These are phyloP conservation scores for Pseudogymnoascus verrucosus DNA, from an alignment of 2,329 filamentous ascomycete species.

Conservation along the genomic window DNA sequence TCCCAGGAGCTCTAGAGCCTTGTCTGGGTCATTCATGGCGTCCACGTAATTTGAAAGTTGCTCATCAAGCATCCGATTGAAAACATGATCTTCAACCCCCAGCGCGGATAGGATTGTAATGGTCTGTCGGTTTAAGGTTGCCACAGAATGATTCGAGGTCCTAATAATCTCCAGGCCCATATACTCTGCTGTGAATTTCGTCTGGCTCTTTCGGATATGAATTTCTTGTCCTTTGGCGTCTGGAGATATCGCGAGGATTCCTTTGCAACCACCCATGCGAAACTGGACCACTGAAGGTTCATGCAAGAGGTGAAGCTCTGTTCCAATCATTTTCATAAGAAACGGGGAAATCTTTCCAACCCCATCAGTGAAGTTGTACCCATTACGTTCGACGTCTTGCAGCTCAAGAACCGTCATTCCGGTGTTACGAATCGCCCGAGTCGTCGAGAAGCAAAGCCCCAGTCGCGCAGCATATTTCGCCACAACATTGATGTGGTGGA, in stretches of 20 bases:
- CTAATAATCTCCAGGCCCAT: slow-evolving; percentile 78
- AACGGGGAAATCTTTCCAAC: slow-evolving; percentile 85
- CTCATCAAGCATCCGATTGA: slow-evolving; percentile 56
- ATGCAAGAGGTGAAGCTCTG: slow-evolving; percentile 56
- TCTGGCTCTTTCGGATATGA: slow-evolving; percentile 73
- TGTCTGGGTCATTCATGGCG: slow-evolving; percentile 57
- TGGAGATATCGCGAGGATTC: slow-evolving; percentile 70
- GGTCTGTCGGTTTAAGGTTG: slow-evolving; percentile 81
- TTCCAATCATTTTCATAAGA: slow-evolving; percentile 64
- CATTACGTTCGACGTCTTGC: slow-evolving; percentile 61
- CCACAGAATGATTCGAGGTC: slow-evolving; percentile 65
- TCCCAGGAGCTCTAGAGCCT: slow-evolving; percentile 60
- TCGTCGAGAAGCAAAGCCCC: slow-evolving; percentile 95
- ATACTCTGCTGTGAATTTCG: slow-evolving; percentile 70
- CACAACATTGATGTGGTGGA: slow-evolving; percentile 71
- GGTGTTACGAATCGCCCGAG: slow-evolving; percentile 61
- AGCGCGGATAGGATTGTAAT: slow-evolving; percentile 78
- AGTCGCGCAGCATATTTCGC: slow-evolving; percentile 84
- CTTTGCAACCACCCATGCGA: slow-evolving; percentile 86
- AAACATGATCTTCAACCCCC: slow-evolving; percentile 60
- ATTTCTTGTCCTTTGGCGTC: slow-evolving; percentile 60
- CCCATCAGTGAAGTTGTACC: slow-evolving; percentile 77
- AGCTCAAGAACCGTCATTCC: slow-evolving; percentile 49
- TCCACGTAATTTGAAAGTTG: slow-evolving; percentile 62
- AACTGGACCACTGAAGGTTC: slow-evolving; percentile 84